A percentile compares a stretch with the other conserved stretches of the same genome.
Conservation (phyloP, 2,329 filamentous ascomycete genomes). For the Tolypocladium sp. region DNA sequence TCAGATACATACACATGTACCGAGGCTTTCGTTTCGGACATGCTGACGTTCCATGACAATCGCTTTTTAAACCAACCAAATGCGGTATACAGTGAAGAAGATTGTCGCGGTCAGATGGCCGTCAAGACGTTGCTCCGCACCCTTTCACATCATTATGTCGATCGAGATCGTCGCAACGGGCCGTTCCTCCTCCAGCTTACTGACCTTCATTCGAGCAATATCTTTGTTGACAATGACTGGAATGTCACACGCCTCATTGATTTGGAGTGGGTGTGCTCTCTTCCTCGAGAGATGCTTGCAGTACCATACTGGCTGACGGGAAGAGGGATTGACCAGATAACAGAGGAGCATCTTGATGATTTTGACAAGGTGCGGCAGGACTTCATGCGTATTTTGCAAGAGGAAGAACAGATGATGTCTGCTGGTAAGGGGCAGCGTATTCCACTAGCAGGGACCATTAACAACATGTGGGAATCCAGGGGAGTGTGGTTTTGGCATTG, state of each 20-base stretch:
- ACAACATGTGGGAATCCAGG: too few species aligned
- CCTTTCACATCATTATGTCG: constrained; percentile 14
- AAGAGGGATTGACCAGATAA: constrained; percentile 6
- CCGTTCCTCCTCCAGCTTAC: constrained; percentile 19
- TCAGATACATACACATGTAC: constrained; percentile 19
- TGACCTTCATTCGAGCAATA: constrained; percentile 23
- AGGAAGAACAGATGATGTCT: too few species aligned
- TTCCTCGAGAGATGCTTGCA: constrained; percentile 8
- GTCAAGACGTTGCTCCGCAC: constrained; percentile 11
- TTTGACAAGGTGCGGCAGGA: too few species aligned
- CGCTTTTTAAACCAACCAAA: constrained; percentile 15
- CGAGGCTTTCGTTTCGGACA: constrained; percentile 15
- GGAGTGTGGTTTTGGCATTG: too few species aligned
- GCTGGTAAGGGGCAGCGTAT: too few species aligned
- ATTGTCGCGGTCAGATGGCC: constrained; percentile 20
- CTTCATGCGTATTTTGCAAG: too few species aligned
- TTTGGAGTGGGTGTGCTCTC: constrained; percentile 23
- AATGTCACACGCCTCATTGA: constrained; percentile 23
- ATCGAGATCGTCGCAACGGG: constrained; percentile 10
- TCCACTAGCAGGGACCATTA: too few species aligned
- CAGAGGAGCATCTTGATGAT: too few species aligned
- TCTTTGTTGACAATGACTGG: constrained; percentile 24
- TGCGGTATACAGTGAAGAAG: constrained; percentile 11
- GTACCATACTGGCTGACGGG: constrained; percentile 12
- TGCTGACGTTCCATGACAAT: constrained; percentile 12